Conservation (phyloP, 2,329 filamentous ascomycete genomes). For the Fusarium tricinctum region DNA sequence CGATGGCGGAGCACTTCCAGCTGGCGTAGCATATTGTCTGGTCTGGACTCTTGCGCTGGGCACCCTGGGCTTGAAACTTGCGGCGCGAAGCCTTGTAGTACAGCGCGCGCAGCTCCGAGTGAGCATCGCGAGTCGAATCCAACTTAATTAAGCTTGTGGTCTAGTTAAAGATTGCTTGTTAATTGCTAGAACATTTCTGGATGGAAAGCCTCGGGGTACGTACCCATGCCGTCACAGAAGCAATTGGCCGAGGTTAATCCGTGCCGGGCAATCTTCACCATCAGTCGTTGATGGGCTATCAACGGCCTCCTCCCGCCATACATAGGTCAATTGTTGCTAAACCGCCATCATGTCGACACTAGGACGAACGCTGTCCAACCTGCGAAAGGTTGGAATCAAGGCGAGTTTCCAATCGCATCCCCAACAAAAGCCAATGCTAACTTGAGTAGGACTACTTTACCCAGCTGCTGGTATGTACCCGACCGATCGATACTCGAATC, state of each 20-base stretch:
- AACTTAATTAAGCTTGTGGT: conserved; percentile 14
- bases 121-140: conserved; percentile 50
- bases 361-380: conserved; percentile 85
- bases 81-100: conserved; percentile 46
- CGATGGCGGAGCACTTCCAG: conserved; percentile 49
- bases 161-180: conserved; percentile 32
- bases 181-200: conserved; percentile 41
- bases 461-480: conserved; percentile 86
- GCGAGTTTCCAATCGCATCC: conserved; percentile 60
- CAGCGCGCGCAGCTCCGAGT: conserved; percentile 55
- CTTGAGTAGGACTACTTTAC: conserved; percentile 82
- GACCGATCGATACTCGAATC: conserved; percentile 39
- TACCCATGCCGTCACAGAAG: conserved; percentile 42
- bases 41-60: conserved; percentile 54
- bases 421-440: conserved; percentile 35
- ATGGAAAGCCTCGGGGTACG: conserved; percentile 29
- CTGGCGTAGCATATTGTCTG: conserved; percentile 58
- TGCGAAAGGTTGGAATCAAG: conserved; percentile 91
- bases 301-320: conserved; percentile 31
- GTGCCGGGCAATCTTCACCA: conserved; percentile 45
- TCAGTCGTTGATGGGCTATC: conserved; percentile 33
- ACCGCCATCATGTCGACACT: conserved; percentile 86
- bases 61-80: conserved; percentile 43
- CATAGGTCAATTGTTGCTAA: conserved; percentile 49
- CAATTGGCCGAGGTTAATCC: conserved; percentile 52